phyloP scores from a whole-genome alignment of 176 grass and related monocot genomes.

The Phragmites australis region DNA sequence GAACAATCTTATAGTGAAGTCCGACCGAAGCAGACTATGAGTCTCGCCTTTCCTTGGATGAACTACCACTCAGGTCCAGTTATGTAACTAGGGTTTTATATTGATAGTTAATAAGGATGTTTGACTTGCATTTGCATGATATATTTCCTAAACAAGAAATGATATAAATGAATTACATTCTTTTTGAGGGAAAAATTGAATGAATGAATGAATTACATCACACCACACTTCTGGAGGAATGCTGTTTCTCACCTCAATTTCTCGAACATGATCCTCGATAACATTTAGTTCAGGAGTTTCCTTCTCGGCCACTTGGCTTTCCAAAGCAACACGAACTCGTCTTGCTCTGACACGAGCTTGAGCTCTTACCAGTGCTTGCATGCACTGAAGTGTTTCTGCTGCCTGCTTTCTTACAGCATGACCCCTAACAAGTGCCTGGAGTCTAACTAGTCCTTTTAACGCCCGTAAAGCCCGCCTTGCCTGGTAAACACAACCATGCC shows the following conservation, averaged over 20 bases:
- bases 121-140: not conserved
- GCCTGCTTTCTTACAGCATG: slow-evolving; percentile 99
- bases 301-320: slow-evolving; percentile 77
- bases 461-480: slow-evolving; percentile 90
- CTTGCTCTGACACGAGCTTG: slow-evolving; percentile 98
- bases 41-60: not conserved
- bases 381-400: slow-evolving; percentile 95
- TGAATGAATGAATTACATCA: not conserved
- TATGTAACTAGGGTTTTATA: not conserved
- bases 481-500: slow-evolving; percentile 45
- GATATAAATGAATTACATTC: not conserved
- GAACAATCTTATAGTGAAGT: not conserved
- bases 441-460: slow-evolving; percentile 88
- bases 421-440: slow-evolving; percentile 93
- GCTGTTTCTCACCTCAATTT: slow-evolving; percentile 75
- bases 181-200: not conserved
- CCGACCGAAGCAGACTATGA: not conserved
- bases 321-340: slow-evolving; percentile 78
- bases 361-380: slow-evolving; percentile 92
- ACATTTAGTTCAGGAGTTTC: slow-evolving; percentile 47
- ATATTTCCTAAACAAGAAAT: not conserved
- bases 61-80: not conserved
- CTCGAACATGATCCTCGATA: slow-evolving; percentile 34
- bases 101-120: not conserved
- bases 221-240: slow-evolving; percentile 4